Percentiles rank a stretch among this genome's conserved stretches.
Conservation (phyloP, 768 basidiomycete species). For the Pleurotus platypus region DNA sequence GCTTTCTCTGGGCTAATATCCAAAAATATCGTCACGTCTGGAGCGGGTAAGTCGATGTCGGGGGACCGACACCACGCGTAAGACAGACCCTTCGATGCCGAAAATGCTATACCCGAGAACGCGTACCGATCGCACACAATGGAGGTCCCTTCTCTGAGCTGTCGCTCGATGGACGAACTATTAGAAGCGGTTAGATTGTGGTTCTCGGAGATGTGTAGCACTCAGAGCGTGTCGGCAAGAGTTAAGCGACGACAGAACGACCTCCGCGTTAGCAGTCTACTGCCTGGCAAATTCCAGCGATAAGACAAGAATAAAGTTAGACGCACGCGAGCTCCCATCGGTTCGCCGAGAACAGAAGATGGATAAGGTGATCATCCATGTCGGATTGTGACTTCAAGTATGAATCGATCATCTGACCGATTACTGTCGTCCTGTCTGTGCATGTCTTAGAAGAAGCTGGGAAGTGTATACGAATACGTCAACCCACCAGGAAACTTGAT, state of each 20-base stretch:
- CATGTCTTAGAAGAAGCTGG: conserved; percentile 42
- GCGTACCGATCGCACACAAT: conserved; percentile 93
- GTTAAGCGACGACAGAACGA: not conserved
- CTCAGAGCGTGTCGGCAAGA: not conserved
- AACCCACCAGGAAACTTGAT: conserved; percentile 87
- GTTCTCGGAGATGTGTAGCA: not conserved
- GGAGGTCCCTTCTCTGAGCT: conserved; percentile 60
- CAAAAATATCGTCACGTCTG: conserved; percentile 87
- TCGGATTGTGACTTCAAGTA: conserved; percentile 85
- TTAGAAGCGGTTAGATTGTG: not conserved
- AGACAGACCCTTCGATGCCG: conserved; percentile 62
- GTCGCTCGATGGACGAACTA: conserved; percentile 58
- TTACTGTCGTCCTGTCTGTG: conserved; percentile 87
- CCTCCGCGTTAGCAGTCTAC: not conserved
- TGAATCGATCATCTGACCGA: conserved; percentile 89
- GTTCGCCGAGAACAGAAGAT: conserved; percentile 95
- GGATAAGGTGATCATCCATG: conserved; percentile 87
- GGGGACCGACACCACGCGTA: conserved; percentile 85
- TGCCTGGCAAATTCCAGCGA: not conserved
- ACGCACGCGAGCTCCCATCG: conserved; percentile 92
- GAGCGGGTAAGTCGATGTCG: conserved; percentile 83
- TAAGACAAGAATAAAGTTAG: not conserved
- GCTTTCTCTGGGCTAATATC: conserved; percentile 74
- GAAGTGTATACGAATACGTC: not conserved
- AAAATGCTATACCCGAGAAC: conserved; percentile 94